A percentile compares a stretch with the other conserved stretches of the same genome.
Conservation (phyloP, 148 eudicot genomes). For the Rhododendron mucronatum region DNA sequence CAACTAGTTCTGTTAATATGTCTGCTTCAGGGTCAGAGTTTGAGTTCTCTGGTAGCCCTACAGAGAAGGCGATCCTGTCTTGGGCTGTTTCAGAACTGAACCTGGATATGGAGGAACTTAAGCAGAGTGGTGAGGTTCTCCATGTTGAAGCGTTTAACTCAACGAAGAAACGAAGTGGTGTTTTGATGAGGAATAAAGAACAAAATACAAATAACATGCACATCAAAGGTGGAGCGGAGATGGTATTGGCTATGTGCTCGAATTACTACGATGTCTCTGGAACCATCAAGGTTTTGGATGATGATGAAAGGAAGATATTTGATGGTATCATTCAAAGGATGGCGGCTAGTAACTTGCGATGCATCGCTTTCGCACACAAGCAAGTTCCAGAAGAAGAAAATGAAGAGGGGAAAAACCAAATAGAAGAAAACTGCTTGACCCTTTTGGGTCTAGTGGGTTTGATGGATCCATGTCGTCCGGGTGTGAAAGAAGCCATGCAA, state of each 20-base stretch:
- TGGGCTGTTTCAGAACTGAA: conserved; percentile 17
- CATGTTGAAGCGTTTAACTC: conserved; percentile 10
- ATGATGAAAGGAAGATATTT: not conserved
- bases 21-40: not conserved
- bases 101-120: conserved; percentile 12
- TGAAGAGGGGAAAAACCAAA: not conserved
- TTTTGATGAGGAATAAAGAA: conserved; percentile 8
- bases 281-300: not conserved
- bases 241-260: not conserved
- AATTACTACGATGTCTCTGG: conserved; percentile 1
- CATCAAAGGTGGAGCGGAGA: conserved; percentile 15
- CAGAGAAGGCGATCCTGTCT: conserved; percentile 1
- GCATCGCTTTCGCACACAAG: conserved; percentile 22
- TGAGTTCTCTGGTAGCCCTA: conserved; percentile 3
- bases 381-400: not conserved
- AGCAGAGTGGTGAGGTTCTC: conserved; percentile 4
- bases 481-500: conserved; percentile 1
- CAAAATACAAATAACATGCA: conserved; percentile 4
- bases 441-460: conserved; percentile 16
- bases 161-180: conserved; percentile 5
- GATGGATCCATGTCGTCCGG: conserved; percentile 3
- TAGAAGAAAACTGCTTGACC: not conserved
- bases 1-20: not conserved
- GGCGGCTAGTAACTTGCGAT: conserved; percentile 1
- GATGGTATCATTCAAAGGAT: conserved; percentile 9